These are phyloP conservation scores for Martiniozyma abietophila DNA, from an alignment of 805 yeast species.

Conservation along the genomic window DNA sequence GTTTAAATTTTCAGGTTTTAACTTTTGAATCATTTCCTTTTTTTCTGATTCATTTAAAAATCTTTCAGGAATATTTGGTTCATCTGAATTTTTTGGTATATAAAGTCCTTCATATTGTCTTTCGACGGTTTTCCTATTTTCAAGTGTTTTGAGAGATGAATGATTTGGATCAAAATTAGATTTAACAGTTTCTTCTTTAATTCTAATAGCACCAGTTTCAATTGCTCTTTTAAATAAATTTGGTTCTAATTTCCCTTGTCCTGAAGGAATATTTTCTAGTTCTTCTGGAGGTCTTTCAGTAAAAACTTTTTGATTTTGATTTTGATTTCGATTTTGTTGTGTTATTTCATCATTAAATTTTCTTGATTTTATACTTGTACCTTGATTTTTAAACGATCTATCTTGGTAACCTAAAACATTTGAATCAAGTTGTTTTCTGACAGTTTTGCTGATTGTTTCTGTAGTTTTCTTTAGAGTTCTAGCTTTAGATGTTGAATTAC, in stretches of 20 bases:
- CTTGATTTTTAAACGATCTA: no score
- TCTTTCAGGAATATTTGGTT: slow-evolving; percentile 16
- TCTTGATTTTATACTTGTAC: slow-evolving; percentile 11
- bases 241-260: slow-evolving; percentile 3
- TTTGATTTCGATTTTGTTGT: background rate
- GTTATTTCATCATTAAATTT: slow-evolving; percentile 6
- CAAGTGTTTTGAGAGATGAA: slow-evolving; percentile 17
- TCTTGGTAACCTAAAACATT: no score
- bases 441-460: slow-evolving; percentile 2
- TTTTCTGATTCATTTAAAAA: slow-evolving; percentile 13
- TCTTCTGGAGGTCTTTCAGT: slow-evolving; percentile 15
- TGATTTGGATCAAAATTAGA: slow-evolving; percentile 13
- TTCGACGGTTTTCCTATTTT: slow-evolving; percentile 18
- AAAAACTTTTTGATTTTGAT: slow-evolving; percentile 8
- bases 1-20: slow-evolving; percentile 7
- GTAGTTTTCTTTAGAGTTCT: slow-evolving; percentile 12
- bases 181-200: slow-evolving; percentile 10
- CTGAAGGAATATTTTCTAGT: slow-evolving; percentile 4
- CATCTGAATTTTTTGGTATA: slow-evolving; percentile 11
- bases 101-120: slow-evolving; percentile 14
- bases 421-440: slow-evolving; percentile 3
- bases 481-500: slow-evolving; percentile 18
- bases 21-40: slow-evolving; percentile 3
- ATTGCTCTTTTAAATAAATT: slow-evolving; percentile 17
- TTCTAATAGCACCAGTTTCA: slow-evolving; percentile 18